Conservation (phyloP, 129 eudicot species). For the Flaveria trinervia region DNA sequence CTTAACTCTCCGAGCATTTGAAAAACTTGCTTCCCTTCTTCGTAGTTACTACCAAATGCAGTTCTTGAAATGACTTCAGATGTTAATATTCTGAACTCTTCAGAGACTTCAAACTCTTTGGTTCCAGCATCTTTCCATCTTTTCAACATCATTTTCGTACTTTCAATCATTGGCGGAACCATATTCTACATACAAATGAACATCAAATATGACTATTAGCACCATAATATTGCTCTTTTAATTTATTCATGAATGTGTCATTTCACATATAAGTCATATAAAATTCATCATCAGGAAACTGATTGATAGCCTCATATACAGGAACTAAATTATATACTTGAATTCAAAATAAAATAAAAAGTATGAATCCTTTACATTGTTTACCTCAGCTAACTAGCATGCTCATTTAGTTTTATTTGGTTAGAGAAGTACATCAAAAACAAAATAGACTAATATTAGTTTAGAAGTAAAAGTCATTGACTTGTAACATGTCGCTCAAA, state of each 20-base stretch:
- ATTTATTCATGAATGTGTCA: neutral
- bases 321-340: no score
- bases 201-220: neutral
- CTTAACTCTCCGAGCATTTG: conserved; percentile 13
- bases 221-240: neutral
- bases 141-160: conserved; percentile 39
- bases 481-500: no score
- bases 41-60: conserved; percentile 35
- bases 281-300: no score
- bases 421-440: no score
- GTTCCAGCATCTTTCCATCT: conserved; percentile 37
- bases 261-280: neutral
- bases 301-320: no score
- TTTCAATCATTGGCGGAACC: conserved; percentile 36
- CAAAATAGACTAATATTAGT: no score
- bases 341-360: no score
- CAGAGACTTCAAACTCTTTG: conserved; percentile 35
- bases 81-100: conserved; percentile 32
- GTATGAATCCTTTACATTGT: no score
- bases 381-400: no score
- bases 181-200: conserved; percentile 31
- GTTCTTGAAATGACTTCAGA: conserved; percentile 38
- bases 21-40: conserved; percentile 36
- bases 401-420: no score
- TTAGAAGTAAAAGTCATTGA: no score